Evolutionary conservation across 495 filamentous ascomycete species (phyloP).

Genomic region (Penicillium flavigenum): DNA sequence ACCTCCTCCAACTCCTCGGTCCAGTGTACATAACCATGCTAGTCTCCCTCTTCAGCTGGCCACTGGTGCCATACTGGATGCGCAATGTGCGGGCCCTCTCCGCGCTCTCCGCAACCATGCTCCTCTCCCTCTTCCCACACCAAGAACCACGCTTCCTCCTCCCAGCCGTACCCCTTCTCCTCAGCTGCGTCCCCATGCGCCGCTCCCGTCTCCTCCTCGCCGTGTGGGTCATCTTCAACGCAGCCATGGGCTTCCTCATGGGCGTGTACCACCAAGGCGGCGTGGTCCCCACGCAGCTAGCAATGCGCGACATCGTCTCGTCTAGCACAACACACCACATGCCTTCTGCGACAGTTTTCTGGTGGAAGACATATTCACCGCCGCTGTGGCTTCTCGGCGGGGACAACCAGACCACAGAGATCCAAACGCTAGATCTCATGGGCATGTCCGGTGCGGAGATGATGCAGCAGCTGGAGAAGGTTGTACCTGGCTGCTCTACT

Average conservation of each 20-base stretch:
- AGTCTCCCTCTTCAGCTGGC: slow-evolving; percentile 52
- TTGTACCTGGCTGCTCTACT: slow-evolving; percentile 55
- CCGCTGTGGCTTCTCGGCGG: slow-evolving; percentile 88
- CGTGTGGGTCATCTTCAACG: slow-evolving; percentile 83
- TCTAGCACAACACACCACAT: slow-evolving; percentile 22
- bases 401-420: slow-evolving; percentile 44
- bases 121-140: slow-evolving; percentile 84
- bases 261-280: slow-evolving; percentile 94
- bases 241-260: slow-evolving; percentile 75
- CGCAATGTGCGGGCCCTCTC: slow-evolving; percentile 59
- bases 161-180: slow-evolving; percentile 81
- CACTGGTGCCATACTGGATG: slow-evolving; percentile 47
- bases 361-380: slow-evolving; percentile 98
- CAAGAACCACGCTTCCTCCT: slow-evolving; percentile 95
- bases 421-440: slow-evolving; percentile 81
- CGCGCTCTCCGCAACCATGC: slow-evolving; percentile 73
- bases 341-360: slow-evolving; percentile 67
- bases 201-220: slow-evolving; percentile 60
- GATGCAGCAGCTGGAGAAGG: slow-evolving; percentile 53
- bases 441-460: slow-evolving; percentile 64
- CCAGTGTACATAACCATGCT: slow-evolving; percentile 72
- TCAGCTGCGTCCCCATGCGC: slow-evolving; percentile 76
- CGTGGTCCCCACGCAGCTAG: slow-evolving; percentile 75
- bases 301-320: slow-evolving; percentile 41
- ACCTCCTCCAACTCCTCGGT: slow-evolving; percentile 87